phyloP scores from a whole-genome alignment of 345 rosid species.

The Bruguiera gymnorhiza region DNA sequence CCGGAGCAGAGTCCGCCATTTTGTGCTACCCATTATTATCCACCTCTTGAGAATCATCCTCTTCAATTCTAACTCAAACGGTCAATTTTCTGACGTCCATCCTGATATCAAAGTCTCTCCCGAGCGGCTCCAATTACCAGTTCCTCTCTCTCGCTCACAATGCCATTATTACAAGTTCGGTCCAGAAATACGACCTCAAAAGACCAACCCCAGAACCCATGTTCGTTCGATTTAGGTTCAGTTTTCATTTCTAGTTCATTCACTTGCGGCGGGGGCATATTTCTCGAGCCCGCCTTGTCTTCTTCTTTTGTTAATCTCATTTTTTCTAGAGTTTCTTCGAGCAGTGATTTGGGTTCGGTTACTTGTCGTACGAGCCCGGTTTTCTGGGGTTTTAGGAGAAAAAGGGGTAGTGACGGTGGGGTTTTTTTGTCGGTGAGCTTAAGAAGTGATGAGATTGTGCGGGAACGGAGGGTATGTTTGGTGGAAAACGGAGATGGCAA shows the following conservation, averaged over 20 bases:
- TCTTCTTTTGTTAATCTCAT: conserved; percentile 43
- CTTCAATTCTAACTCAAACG: background rate
- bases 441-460: conserved; percentile 33
- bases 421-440: conserved; percentile 50
- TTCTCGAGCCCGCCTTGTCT: conserved; percentile 47
- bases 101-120: background rate
- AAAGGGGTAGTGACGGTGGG: background rate
- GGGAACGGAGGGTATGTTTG: conserved; percentile 26
- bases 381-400: conserved; percentile 8
- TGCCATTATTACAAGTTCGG: conserved; percentile 29
- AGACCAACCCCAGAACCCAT: conserved; percentile 8
- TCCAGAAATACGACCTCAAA: conserved; percentile 19
- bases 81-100: background rate
- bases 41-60: background rate
- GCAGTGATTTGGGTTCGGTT: conserved; percentile 11
- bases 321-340: conserved; percentile 24
- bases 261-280: conserved; percentile 45
- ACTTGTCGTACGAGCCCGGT: conserved; percentile 13
- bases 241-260: background rate
- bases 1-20: conserved; percentile 14
- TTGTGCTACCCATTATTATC: background rate
- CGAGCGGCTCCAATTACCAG: background rate
- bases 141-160: conserved; percentile 13
- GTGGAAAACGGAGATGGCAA: conserved; percentile 25
- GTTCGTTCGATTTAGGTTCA: conserved; percentile 4